Evolutionary conservation across 2,329 filamentous ascomycete species (phyloP), one percentile per base, ranked within the genome.

Genomic region (Phialocephala sp.): DNA sequence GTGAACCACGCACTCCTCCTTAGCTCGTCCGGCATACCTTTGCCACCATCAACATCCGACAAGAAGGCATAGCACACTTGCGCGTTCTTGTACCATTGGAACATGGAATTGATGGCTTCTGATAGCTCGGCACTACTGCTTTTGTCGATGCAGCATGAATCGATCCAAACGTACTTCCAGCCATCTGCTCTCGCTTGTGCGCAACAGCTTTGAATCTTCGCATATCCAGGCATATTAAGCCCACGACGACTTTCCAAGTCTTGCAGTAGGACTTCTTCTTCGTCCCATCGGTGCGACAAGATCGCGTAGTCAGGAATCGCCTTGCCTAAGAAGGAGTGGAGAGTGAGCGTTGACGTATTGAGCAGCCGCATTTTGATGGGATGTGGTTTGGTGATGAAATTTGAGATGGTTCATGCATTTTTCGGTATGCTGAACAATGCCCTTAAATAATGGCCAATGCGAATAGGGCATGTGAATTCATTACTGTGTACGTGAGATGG

Each of bases 111-210:
- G 22, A 70, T 69, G 2, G 69, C 66, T 36, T 71, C 67, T 4
- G 65, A 67, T 6, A 71, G 63, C 45, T 71, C 69, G 8, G 68
- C 62, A 35, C 61, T 66, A 50, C 60, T 68, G 15, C 55, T 64
- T 56, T 71, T 71, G 39, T 71, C 68, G 32, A 71, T 70, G 50
- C 69, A 69, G 57, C 69, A 71, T 8, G 63, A 65, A 41, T 71
- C 67, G 24, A 66, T 62, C 68, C 68, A 69, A 37, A 43, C 47
- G 24, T 62, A 70, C 41, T 63, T n/a, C n/a, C n/a, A 54, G 4
- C 59, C 55, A 41, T 69, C 54, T 8, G 9, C 11, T 32, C 14
- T 20, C 8, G 67, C 65, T 36, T 52, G 36, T 12, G 22, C 43
- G 39, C 65, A 64, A 35, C 52, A 62, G 2, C 50, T n/a, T 15